Conservation (phyloP, 1,284 basidiomycete genomes). For the Lentinus polychrous region DNA sequence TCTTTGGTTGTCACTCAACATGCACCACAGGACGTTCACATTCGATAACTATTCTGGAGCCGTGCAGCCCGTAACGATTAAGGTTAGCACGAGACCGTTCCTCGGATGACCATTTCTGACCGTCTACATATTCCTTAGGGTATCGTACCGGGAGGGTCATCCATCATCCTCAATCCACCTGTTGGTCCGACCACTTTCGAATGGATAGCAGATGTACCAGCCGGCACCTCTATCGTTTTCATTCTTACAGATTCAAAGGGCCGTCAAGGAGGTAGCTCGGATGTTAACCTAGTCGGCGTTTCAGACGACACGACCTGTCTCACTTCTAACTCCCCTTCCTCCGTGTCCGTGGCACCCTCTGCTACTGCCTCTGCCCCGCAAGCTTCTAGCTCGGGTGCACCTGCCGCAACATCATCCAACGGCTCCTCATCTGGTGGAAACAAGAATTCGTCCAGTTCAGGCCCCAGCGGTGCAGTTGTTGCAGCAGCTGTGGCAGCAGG, state of each 20-base stretch:
- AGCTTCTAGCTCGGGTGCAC: conserved; percentile 34
- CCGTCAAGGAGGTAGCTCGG: conserved; percentile 51
- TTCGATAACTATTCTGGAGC: conserved; percentile 47
- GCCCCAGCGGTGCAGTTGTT: conserved; percentile 11
- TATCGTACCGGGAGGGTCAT: conserved; percentile 55
- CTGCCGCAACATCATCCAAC: background rate
- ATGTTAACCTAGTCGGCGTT: conserved; percentile 38
- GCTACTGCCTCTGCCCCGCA: conserved; percentile 38
- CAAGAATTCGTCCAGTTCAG: conserved; percentile 2
- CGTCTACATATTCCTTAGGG: conserved; percentile 32
- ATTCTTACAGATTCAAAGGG: conserved; percentile 52
- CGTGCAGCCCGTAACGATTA: conserved; percentile 52
- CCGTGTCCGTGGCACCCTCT: conserved; percentile 28
- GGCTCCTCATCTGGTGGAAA: background rate
- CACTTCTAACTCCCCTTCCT: conserved; percentile 42
- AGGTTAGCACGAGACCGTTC: conserved; percentile 30
- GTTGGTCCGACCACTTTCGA: conserved; percentile 35
- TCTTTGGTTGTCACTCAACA: background rate
- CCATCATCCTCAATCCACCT: conserved; percentile 41
- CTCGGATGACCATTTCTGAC: background rate
- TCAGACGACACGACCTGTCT: conserved; percentile 51
- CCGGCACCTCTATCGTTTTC: conserved; percentile 56
- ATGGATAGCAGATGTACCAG: conserved; percentile 54
- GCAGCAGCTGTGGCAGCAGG: conserved; percentile 8
- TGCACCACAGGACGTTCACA: conserved; percentile 37